Conservation (phyloP, 2,329 filamentous ascomycete species). For the Remersonia thermophila region DNA sequence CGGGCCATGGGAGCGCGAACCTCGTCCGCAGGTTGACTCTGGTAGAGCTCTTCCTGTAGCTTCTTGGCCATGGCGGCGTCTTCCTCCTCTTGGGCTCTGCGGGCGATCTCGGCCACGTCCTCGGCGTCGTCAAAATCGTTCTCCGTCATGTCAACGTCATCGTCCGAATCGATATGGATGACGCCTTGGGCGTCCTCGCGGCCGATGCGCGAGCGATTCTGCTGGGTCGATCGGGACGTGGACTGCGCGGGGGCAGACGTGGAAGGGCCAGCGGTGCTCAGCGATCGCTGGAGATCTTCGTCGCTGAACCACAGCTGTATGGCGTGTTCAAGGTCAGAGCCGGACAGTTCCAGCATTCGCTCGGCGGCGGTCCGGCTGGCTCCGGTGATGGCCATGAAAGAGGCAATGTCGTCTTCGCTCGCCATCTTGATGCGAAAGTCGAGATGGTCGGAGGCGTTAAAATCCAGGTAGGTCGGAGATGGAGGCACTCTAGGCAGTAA, state of each 20-base stretch:
- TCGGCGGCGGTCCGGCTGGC: slow-evolving; percentile 60
- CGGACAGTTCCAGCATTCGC: slow-evolving; percentile 75
- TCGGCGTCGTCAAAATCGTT: slow-evolving; percentile 26
- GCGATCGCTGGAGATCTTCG: slow-evolving; percentile 52
- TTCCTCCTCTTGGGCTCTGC: slow-evolving; percentile 57
- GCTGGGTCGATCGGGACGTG: slow-evolving; percentile 5
- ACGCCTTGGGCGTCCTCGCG: slow-evolving; percentile 46
- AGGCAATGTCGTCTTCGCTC: slow-evolving; percentile 51
- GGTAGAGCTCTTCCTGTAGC: slow-evolving; percentile 85
- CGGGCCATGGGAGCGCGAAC: slow-evolving; percentile 84
- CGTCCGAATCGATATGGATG: slow-evolving; percentile 67
- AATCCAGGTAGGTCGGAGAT: too few relatives aligned
- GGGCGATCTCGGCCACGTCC: slow-evolving; percentile 29
- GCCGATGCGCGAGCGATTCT: slow-evolving; percentile 20
- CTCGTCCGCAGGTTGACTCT: slow-evolving; percentile 32
- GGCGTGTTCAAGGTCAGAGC: slow-evolving; percentile 71
- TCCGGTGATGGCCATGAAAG: slow-evolving; percentile 73
- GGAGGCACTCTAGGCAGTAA: too few relatives aligned
- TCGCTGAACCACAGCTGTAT: slow-evolving; percentile 86
- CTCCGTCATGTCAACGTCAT: slow-evolving; percentile 40
- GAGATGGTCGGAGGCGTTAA: too few relatives aligned
- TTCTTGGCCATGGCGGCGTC: slow-evolving; percentile 88
- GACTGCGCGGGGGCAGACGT: slow-evolving; percentile 17
- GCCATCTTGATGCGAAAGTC: slow-evolving; percentile 35
- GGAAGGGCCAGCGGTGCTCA: slow-evolving; percentile 27